Evolutionary conservation across 2,329 filamentous ascomycete genomes (phyloP).

Genomic region (Aspergillus amoenus): DNA sequence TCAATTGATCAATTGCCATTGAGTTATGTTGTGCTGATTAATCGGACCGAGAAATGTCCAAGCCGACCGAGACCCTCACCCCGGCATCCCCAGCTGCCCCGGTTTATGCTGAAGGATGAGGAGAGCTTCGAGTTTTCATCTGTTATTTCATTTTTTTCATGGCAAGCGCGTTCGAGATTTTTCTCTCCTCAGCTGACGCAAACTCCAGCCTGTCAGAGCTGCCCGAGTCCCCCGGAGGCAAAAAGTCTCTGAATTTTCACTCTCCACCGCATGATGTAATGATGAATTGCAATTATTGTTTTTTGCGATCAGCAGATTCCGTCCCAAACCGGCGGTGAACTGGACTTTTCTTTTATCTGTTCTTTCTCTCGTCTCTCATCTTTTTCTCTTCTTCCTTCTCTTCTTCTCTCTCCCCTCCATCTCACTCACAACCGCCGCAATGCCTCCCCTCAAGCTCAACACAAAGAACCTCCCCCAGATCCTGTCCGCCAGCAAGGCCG

Average conservation of each 20-base stretch:
- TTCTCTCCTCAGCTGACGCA: not conserved
- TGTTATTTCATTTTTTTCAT: no score
- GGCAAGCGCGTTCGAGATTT: no score
- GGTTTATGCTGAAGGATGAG: no score
- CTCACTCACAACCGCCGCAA: slow-evolving; percentile 21
- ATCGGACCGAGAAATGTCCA: no score
- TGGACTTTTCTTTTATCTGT: not conserved
- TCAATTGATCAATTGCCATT: no score
- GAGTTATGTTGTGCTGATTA: no score
- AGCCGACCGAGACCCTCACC: no score
- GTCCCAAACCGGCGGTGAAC: not conserved
- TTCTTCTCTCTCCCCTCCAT: slow-evolving; percentile 8
- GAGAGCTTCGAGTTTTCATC: no score
- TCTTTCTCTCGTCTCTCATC: not conserved
- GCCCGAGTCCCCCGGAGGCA: no score
- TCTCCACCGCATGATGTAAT: not conserved
- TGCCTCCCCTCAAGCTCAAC: slow-evolving; percentile 41
- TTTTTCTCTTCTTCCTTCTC: not conserved
- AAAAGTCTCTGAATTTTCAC: not conserved
- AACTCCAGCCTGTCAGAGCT: not conserved
- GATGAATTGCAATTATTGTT: not conserved
- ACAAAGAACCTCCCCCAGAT: slow-evolving; percentile 42
- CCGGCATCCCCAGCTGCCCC: no score
- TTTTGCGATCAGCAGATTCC: not conserved
- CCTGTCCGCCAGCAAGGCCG: slow-evolving; percentile 22